Conservation (phyloP, 352 stramenopile species). For the Globisporangium alternatum region DNA sequence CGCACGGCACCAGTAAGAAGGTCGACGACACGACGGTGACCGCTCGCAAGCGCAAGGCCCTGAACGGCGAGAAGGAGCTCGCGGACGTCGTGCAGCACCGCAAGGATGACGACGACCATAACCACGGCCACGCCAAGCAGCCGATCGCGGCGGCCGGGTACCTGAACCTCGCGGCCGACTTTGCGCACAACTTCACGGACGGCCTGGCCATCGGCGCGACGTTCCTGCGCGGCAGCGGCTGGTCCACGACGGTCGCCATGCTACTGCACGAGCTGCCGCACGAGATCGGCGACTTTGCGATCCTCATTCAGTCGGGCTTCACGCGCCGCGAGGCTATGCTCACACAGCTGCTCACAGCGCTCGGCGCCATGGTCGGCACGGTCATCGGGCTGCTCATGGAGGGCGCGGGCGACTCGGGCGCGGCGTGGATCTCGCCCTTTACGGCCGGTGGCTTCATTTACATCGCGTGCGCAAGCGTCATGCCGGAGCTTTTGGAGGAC, state of each 20-base stretch:
- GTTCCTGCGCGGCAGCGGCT: slow-evolving; percentile 75
- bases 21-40: slow-evolving; percentile 22
- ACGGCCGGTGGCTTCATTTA: slow-evolving; percentile 92
- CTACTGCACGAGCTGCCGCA: slow-evolving; percentile 90
- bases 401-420: slow-evolving; percentile 58
- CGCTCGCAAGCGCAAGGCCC: slow-evolving; percentile 34
- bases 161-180: slow-evolving; percentile 89
- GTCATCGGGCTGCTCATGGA: slow-evolving; percentile 82
- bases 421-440: slow-evolving; percentile 81
- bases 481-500: slow-evolving; percentile 90
- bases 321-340: slow-evolving; percentile 87
- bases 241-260: slow-evolving; percentile 86
- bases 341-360: slow-evolving; percentile 89
- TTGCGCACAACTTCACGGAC: slow-evolving; percentile 93
- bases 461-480: slow-evolving; percentile 87
- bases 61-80: slow-evolving; percentile 30
- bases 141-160: slow-evolving; percentile 81
- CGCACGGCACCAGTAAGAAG: slow-evolving; percentile 25
- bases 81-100: slow-evolving; percentile 18
- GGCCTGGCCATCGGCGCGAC: slow-evolving; percentile 91
- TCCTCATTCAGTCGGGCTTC: slow-evolving; percentile 90
- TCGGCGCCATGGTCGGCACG: slow-evolving; percentile 90
- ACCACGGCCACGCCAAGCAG: slow-evolving; percentile 22
- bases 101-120: slow-evolving; percentile 8
- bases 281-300: slow-evolving; percentile 91